Evolutionary conservation across 768 basidiomycete genomes (phyloP), one percentile per base, ranked within the genome.

Genomic region (Pisolithus orientalis): DNA sequence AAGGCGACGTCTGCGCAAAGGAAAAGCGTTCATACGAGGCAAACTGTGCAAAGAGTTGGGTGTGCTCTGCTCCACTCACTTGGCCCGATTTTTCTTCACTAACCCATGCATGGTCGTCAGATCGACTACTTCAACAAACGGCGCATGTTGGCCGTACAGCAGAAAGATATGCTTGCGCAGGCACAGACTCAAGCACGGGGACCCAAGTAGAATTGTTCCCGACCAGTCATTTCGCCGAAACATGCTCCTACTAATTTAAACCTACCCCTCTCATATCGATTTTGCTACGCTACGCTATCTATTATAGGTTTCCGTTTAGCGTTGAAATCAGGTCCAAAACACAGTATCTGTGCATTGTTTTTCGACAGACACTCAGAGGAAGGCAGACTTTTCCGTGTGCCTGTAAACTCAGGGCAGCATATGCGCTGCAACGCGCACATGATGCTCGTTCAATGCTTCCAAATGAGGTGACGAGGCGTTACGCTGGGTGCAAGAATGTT

Each of bases 81-180:
- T 57, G 32, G 32, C 39, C 44, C 32, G 4, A 13, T 34, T 34
- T 13, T 34, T 44, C 48, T 28, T 21, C 49, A 52, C 24, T 28
- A 25, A 10, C 39, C 9, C 37, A 44, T 5, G 29, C 39, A 50
- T 46, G 13, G 9, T 39, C 55, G 32, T 59, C n/a, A 97, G 94
- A 85, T 97, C 60, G 89, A 90, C 27, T 95, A 97, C 67, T 96
- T 97, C 63, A 95, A 96, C 72, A 88, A 91, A 65, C 82, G 93
- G 34, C 78, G 94, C 49, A 80, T 90, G 34, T 79, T 94, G 48
- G 87, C 82, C 8, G 88, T 87, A 54, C 81, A 83, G 52, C 90
- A 91, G 68, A 88, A 85, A 61, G 81, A 83, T 39, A 72, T 85
- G 49, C 76, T 90, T 29, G 79, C 79, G 5, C 74, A 74, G 53